phyloP scores from a whole-genome alignment of 2,329 filamentous ascomycete genomes.

The Verticillium albo-atrum region DNA sequence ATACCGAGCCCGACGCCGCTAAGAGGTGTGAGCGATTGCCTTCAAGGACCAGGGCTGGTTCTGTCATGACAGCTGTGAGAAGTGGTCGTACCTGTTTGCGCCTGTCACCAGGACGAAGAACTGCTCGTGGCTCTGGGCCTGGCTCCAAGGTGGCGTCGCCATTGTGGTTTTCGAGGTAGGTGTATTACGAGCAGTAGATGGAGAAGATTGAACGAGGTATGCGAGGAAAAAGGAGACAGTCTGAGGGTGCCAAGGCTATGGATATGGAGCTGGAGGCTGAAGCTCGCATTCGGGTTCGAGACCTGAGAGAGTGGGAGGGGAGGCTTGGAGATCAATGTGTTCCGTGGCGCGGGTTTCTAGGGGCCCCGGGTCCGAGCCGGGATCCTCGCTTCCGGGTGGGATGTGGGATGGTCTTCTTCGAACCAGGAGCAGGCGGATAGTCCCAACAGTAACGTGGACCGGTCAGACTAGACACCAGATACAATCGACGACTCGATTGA shows the following conservation, averaged over 20 bases:
- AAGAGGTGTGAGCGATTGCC: slow-evolving; percentile 21
- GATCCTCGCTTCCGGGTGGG: neutral
- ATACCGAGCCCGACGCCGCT: slow-evolving; percentile 87
- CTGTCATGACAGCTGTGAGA: neutral
- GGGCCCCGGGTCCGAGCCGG: neutral
- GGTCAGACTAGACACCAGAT: neutral
- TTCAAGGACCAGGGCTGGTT: neutral
- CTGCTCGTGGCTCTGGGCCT: slow-evolving; percentile 33
- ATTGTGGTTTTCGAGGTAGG: neutral
- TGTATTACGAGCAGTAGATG: neutral
- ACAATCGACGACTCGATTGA: neutral
- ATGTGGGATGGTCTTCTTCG: neutral
- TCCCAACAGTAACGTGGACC: no score
- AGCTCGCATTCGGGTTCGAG: neutral
- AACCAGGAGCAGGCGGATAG: neutral
- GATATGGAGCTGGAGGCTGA: neutral
- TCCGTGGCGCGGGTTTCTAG: neutral
- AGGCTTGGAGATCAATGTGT: neutral
- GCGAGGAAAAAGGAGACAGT: neutral
- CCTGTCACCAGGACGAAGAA: slow-evolving; percentile 73
- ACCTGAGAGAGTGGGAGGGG: neutral
- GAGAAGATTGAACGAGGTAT: neutral
- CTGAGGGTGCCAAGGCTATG: neutral
- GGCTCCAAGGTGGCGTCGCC: slow-evolving; percentile 27
- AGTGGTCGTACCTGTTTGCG: slow-evolving; percentile 67